phyloP scores from a whole-genome alignment of 805 yeast species.

The Saturnispora serradocipensis region DNA sequence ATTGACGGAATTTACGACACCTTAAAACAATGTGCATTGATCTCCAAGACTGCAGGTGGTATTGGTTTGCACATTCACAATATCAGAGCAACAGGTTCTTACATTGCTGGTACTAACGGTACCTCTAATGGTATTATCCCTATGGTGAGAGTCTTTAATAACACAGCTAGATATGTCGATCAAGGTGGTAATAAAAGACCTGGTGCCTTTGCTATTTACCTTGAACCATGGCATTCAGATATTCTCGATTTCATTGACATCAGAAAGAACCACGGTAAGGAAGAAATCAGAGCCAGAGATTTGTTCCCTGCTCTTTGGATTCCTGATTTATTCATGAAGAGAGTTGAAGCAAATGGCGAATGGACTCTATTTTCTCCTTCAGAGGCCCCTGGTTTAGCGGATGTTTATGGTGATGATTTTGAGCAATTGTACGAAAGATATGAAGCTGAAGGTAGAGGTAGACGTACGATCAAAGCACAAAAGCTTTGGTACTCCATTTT shows the following conservation, averaged over 20 bases:
- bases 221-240: slow-evolving; percentile 59
- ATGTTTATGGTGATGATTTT: slow-evolving; percentile 48
- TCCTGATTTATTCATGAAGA: slow-evolving; percentile 53
- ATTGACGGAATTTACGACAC: slow-evolving; percentile 57
- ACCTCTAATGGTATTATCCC: slow-evolving; percentile 56
- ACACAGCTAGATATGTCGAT: slow-evolving; percentile 55
- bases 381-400: slow-evolving; percentile 49
- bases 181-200: slow-evolving; percentile 62
- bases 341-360: slow-evolving; percentile 45
- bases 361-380: slow-evolving; percentile 56
- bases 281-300: slow-evolving; percentile 55
- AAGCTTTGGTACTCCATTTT: slow-evolving; percentile 52
- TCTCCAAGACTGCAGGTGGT: slow-evolving; percentile 56
- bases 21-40: slow-evolving; percentile 51
- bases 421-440: slow-evolving; percentile 41
- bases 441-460: slow-evolving; percentile 43
- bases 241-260: slow-evolving; percentile 50
- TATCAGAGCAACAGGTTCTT: slow-evolving; percentile 50
- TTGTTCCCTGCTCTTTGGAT: slow-evolving; percentile 57
- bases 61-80: slow-evolving; percentile 55
- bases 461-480: slow-evolving; percentile 45
- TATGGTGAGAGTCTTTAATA: slow-evolving; percentile 54
- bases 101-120: slow-evolving; percentile 55
- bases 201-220: slow-evolving; percentile 52
- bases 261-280: slow-evolving; percentile 56